Base-by-base conservation (phyloP, 768 basidiomycete species). In the Polyporus arcularius region DNA sequence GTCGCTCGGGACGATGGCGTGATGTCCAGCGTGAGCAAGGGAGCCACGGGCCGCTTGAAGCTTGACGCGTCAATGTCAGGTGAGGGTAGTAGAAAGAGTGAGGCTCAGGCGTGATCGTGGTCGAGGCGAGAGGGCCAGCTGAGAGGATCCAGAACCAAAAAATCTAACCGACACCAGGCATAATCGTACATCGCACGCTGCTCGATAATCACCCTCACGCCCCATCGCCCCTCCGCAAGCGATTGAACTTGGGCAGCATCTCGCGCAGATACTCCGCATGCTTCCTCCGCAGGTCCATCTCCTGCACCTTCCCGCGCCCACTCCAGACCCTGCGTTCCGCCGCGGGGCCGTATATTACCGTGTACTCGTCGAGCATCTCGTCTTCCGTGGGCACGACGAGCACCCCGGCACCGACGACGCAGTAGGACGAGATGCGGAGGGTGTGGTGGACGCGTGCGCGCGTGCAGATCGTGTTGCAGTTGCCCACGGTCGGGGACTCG, bases 221-320 rank as follows among this genome's bases (percentile, higher is more conserved):
- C 12, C 62, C 66, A 43, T 68, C 70, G 12, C 68, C 68, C 52
- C 67, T 46, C 38, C 70, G 59, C 58, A 92, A 69, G 52, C 92
- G 76, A 72, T 94, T 94, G 69, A 94, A 94, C 75, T 94, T 94
- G 47, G 91, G 92, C 46, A 94, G 68, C 87, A 94, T 94, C 72
- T 98, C 96, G 45, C 87, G 79, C 53, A 98, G 79, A 72, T 98
- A 98, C 67, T 96, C 94, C 4, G 87, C 85, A 67, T 98, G 96
- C 70, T 98, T 98, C 47, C 83, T 77, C 55, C 93, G 80, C 61
- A 98, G 72, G 68, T 94, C 94, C 30, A 82, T 81, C 68, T 95
- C 95, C 68, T 96, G 94, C 0, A 87, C 79, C 65, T 86, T 85
- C 8, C 93, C 93, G 62, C 89, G 81, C 15, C 92, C 94, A 64